These are phyloP conservation scores for Metahyphopichia silvanorum DNA, from an alignment of 805 yeast species.

Conservation along the genomic window DNA sequence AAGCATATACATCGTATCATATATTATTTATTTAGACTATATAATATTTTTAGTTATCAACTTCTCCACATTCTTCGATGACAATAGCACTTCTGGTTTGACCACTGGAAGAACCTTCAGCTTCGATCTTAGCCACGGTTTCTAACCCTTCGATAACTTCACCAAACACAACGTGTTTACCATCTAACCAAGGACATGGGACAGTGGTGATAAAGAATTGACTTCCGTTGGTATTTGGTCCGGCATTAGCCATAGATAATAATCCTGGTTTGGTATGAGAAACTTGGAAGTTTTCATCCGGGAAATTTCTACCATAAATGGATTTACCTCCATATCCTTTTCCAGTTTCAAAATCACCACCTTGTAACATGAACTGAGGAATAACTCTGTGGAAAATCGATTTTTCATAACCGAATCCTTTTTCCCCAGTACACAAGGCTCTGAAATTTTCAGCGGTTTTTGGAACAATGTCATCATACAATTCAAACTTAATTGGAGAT, in stretches of 20 bases:
- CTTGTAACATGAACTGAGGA: slow-evolving; percentile 48
- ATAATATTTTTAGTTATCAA: slow-evolving; percentile 2
- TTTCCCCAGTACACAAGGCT: slow-evolving; percentile 69
- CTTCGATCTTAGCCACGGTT: slow-evolving; percentile 80
- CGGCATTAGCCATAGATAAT: slow-evolving; percentile 96
- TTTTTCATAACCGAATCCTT: slow-evolving; percentile 43
- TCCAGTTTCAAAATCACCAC: slow-evolving; percentile 48
- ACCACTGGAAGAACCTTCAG: slow-evolving; percentile 50
- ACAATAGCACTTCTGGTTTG: slow-evolving; percentile 45
- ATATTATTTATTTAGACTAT: slow-evolving; percentile 2
- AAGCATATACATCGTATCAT: slow-evolving; percentile 3
- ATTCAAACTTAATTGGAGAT: slow-evolving; percentile 39
- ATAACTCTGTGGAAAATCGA: slow-evolving; percentile 47
- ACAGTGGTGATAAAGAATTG: slow-evolving; percentile 96
- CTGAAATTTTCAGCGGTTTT: slow-evolving; percentile 96
- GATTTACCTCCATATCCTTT: slow-evolving; percentile 47
- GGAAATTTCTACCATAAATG: slow-evolving; percentile 67
- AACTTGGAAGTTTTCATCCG: slow-evolving; percentile 71
- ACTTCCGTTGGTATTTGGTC: slow-evolving; percentile 97
- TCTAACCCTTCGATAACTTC: slow-evolving; percentile 83
- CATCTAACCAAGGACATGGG: slow-evolving; percentile 85
- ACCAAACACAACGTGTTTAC: slow-evolving; percentile 92
- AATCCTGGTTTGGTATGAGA: slow-evolving; percentile 77
- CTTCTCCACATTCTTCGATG: slow-evolving; percentile 56
- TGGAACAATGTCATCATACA: slow-evolving; percentile 89